These are phyloP conservation scores for Saturnispora halmiae DNA, from an alignment of 805 yeast species.

Conservation along the genomic window DNA sequence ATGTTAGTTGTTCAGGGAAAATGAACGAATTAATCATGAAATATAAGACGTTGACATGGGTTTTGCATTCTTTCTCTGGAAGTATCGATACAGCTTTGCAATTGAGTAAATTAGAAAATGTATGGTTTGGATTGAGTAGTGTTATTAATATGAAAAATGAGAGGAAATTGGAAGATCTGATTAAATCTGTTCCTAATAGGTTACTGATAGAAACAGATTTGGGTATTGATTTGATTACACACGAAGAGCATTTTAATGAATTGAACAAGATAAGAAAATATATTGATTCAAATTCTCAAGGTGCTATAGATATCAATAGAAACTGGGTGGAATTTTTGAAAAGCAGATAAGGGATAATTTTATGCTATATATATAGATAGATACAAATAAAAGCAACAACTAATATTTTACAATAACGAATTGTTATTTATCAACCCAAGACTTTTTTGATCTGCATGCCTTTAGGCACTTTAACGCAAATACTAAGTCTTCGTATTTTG, in stretches of 20 bases:
- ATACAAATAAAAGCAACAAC: neutral
- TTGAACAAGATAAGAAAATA: slow-evolving; percentile 1
- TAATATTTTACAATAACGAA: no score
- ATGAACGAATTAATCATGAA: slow-evolving; percentile 33
- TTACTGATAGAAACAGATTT: slow-evolving; percentile 49
- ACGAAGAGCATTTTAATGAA: neutral
- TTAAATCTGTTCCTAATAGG: slow-evolving; percentile 20
- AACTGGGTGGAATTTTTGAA: neutral
- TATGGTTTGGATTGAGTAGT: slow-evolving; percentile 27
- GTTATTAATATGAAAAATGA: slow-evolving; percentile 20
- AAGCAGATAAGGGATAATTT: no score
- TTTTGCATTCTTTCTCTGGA: slow-evolving; percentile 84
- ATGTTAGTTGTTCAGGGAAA: slow-evolving; percentile 70
- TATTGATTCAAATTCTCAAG: no score
- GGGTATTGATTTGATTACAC: slow-evolving; percentile 22
- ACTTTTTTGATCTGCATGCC: slow-evolving; percentile 16
- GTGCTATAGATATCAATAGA: neutral
- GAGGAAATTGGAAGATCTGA: slow-evolving; percentile 10
- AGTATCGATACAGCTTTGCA: slow-evolving; percentile 55
- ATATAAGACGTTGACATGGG: slow-evolving; percentile 32
- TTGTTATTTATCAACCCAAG: neutral
- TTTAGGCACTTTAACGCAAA: slow-evolving; percentile 25
- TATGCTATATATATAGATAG: neutral
- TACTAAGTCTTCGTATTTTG: slow-evolving; percentile 21
- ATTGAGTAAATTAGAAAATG: slow-evolving; percentile 38